Evolutionary conservation across 257 asterid genomes (phyloP), one percentile per base, ranked within the genome.

Genomic region (Cruciata laevipes): DNA sequence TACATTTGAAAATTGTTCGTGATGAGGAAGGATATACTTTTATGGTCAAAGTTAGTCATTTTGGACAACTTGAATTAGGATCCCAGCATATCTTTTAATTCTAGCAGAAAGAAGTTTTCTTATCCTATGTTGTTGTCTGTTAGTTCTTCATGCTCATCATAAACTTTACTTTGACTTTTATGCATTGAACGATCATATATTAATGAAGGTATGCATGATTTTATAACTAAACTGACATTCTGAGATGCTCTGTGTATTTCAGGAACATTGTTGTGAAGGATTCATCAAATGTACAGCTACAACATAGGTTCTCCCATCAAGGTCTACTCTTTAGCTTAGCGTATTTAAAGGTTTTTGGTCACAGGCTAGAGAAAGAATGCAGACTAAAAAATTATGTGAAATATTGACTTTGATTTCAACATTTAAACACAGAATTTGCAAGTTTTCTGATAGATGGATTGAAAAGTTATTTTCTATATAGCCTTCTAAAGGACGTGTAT

Each of bases 261-360:
- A 93, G 98, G 98, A 87, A 86, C 75, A 70, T 92, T 76, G 62
- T 86, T 67, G 81, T 79, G 73, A 63, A 77, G 65, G 85, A 83
- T 77, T 71, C 91, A 69, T 75, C 77, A 35, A 83, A 79, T 81
- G 83, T 78, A 78, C 91, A 73, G 70, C 79, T 91, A 67, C 88
- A 87, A 61, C 91, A 83, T 71, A 85, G 81, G 78, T 68, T 76
- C 49, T 56, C 78, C 49, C 69, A 55, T 66, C 79, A 81, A 87
- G 98, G 98, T 92, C 37, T 59, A 70, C 61, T 73, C 68, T 73
- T 69, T 68, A 59, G 38, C 63, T 59, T 59, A 24, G 38, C 63
- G 27, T 59, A 24, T 58, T 58, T 24, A 17, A 4, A 4, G 14
- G 16, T 35, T 40, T 18, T 63, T 37, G 20, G 51, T 33, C 31